phyloP scores from a whole-genome alignment of 2,329 filamentous ascomycete species.

The Colletotrichum caudatum region DNA sequence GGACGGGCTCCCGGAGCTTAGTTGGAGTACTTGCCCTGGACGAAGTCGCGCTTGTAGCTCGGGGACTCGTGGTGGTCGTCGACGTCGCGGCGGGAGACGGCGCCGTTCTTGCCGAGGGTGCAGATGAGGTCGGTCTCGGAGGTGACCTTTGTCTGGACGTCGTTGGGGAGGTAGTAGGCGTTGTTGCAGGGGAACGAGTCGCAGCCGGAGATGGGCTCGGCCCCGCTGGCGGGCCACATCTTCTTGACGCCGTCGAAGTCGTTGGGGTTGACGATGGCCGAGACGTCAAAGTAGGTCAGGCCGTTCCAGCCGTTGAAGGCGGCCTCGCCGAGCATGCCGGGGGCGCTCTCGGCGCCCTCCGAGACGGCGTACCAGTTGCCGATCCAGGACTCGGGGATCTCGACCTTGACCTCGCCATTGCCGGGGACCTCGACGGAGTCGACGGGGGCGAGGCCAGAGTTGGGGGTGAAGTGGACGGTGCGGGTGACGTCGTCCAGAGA shows the following conservation, averaged over 20 bases:
- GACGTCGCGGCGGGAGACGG: conserved; percentile 40
- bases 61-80: conserved; percentile 37
- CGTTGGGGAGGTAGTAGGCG: conserved; percentile 65
- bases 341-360: conserved; percentile 55
- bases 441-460: conserved; percentile 52
- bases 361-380: conserved; percentile 65
- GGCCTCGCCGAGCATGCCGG: conserved; percentile 67
- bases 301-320: conserved; percentile 62
- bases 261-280: conserved; percentile 65
- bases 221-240: conserved; percentile 59
- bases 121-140: conserved; percentile 62
- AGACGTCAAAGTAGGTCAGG: conserved; percentile 69
- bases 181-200: conserved; percentile 64
- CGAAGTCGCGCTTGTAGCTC: conserved; percentile 49
- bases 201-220: conserved; percentile 62
- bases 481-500: conserved; percentile 66
- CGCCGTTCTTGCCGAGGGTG: conserved; percentile 58
- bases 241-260: conserved; percentile 66
- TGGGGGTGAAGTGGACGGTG: conserved; percentile 64
- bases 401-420: conserved; percentile 54
- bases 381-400: conserved; percentile 59
- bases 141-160: conserved; percentile 68
- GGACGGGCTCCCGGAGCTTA: neutral
- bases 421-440: conserved; percentile 55
- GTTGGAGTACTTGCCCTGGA: conserved; percentile 48